Conservation (phyloP, 2,329 filamentous ascomycete genomes). For the Diaporthe humulicola region DNA sequence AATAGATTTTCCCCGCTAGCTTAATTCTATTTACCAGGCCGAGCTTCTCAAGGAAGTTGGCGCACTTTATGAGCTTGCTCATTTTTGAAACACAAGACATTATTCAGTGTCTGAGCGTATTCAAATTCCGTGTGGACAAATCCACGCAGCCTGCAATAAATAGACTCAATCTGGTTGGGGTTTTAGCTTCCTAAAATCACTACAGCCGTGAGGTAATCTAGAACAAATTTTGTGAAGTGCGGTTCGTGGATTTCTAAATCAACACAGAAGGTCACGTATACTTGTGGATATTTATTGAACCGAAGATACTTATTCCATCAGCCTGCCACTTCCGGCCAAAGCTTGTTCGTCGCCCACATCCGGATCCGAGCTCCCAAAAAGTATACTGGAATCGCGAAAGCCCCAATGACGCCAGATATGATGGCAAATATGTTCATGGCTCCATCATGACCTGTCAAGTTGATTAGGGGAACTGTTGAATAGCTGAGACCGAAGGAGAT, state of each 20-base stretch:
- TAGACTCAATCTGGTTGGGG: not conserved
- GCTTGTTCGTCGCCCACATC: not conserved
- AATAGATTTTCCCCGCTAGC: too few relatives aligned
- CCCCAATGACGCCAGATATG: not conserved
- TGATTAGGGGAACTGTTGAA: not conserved
- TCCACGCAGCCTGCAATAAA: not conserved
- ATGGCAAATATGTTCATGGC: constrained; percentile 7
- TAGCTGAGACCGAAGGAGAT: not conserved
- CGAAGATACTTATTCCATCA: not conserved
- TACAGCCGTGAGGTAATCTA: not conserved
- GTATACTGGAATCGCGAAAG: not conserved
- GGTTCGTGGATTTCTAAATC: not conserved
- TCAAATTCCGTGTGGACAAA: not conserved
- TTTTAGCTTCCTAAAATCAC: too few relatives aligned
- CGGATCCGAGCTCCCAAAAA: not conserved
- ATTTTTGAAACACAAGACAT: too few relatives aligned
- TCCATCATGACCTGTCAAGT: not conserved
- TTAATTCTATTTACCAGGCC: too few relatives aligned
- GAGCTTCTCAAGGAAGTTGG: too few relatives aligned
- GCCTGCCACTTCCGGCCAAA: not conserved
- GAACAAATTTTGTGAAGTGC: fast-evolving
- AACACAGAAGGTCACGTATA: not conserved
- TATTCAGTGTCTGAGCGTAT: too few relatives aligned
- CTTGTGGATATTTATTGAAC: not conserved
- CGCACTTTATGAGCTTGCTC: too few relatives aligned